Base-by-base conservation (phyloP, 306 rosid genomes). In the Acacia melanoxylon region DNA sequence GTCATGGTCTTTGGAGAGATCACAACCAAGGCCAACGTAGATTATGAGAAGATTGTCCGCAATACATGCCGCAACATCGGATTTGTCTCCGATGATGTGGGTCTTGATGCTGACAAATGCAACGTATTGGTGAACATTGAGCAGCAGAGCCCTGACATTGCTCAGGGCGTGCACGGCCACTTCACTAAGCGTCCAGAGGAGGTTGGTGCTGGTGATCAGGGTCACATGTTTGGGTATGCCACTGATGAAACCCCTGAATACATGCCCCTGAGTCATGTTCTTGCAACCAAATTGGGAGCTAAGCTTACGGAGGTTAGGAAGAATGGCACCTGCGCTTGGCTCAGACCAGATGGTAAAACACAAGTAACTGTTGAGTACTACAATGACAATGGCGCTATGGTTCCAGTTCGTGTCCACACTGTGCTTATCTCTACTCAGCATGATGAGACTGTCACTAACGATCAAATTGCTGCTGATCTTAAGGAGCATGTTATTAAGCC, bases 191-290 rank as follows among this genome's bases (percentile, higher is more conserved):
- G 94, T 82, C 99, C 99, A 0, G 99, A 96, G 92, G 99, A 96
- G 86, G 91, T 96, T 61, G 99, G 99, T 78, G 99, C 99, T 61
- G 99, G 99, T 85, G 99, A 96, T 85, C 99, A 96, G 83, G 99
- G 99, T 77, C 99, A 93, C 86, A 96, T 96, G 99, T 96, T 96
- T 88, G 99, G 99, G 13, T 96, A 96, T 88, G 99, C 99, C 78
- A 96, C 99, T 17, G 99, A 96, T 81, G 99, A 96, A 76, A 96
- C 99, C 86, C 98, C 98, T 20, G 99, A 96, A 68, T 72, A 74
- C 65, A 96, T 96, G 99, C 99, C 99, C 2, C 89, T 96, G 71
- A 96, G 89, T 85, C 99, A 96, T 63, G 99, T 96, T 85, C 98
- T 96, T 46, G 98, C 99, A 31, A 96, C 99, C 72, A 96, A 96